Percentiles rank a stretch among this genome's conserved stretches.
Conservation (phyloP, 2,329 filamentous ascomycete genomes). For the Diaporthe humulicola region DNA sequence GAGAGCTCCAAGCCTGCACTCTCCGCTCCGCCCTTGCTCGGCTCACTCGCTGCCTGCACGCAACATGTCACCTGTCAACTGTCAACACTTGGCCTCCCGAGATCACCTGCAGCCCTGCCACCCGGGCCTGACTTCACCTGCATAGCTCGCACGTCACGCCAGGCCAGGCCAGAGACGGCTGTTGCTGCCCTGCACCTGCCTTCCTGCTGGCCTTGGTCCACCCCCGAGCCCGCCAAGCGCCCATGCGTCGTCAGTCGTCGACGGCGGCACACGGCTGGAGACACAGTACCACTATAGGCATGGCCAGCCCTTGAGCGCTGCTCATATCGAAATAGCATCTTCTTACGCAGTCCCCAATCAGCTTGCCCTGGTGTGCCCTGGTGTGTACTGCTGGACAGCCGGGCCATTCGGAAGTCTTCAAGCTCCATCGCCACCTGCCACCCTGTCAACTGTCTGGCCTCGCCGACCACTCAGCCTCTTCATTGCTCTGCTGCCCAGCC, state of each 20-base stretch:
- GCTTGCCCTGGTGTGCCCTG: too few species aligned
- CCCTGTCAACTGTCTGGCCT: background rate
- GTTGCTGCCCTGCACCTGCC: background rate
- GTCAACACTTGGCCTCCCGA: slow-evolving; percentile 1
- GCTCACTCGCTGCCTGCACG: background rate
- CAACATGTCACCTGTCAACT: slow-evolving; percentile 15
- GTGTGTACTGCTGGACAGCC: background rate
- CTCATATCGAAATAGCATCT: background rate
- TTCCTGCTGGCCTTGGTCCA: background rate
- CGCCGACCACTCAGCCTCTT: background rate
- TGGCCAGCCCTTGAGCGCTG: slow-evolving; percentile 4
- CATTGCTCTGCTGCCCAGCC: background rate
- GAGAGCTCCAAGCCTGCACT: background rate
- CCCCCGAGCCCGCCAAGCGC: background rate
- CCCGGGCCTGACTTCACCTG: background rate
- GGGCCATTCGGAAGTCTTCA: slow-evolving; percentile 12
- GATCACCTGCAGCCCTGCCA: slow-evolving; percentile 4
- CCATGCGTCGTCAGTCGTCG: background rate
- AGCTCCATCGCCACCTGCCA: slow-evolving; percentile 2
- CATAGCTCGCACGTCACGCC: slow-evolving; percentile 11
- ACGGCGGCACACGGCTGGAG: background rate
- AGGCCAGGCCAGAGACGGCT: background rate
- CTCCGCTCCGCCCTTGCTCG: background rate
- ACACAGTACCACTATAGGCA: background rate
- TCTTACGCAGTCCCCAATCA: background rate